Base-by-base conservation (phyloP, 768 basidiomycete species). In the Suillus clintonianus region DNA sequence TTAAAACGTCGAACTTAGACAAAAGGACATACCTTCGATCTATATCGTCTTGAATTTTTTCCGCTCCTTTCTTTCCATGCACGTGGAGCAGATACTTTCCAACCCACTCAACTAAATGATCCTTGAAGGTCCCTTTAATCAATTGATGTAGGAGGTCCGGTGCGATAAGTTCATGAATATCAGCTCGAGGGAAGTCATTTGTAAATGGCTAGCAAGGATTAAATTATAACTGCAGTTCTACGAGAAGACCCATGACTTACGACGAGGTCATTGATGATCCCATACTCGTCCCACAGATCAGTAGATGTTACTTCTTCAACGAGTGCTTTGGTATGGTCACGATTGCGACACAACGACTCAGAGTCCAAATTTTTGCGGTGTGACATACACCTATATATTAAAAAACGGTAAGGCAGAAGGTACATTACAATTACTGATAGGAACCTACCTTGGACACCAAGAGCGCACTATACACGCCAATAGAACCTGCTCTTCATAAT, bases 401-500 rank as follows among this genome's bases (percentile, higher is more conserved):
- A n/a, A n/a, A n/a, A 17, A 7, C 6, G 3, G 45, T 36, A 27
- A 7, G 58, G 5, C 4, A 19, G 17, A 42, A 17, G 41, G n/a
- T n/a, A 42, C 8, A 2, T 36, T 39, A 7, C 15, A 17, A 39
- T 22, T 36, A 57, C 57, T 42, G 15, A n/a, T 17, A 42, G 17
- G 17, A n/a, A 43, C 65, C 11, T 68, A 80, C 79, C 65, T 66
- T 11, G 76, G 61, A 64, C 79, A 81, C 79, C 79, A 80, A 1
- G 65, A 65, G 45, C 72, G 69, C 1, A 80, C 71, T 37, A 78
- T 67, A 34, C 77, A 71, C 1, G 74, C 69, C 0, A 79, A 61
- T 0, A 77, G 56, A 0, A 64, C 73, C 61, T 81, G 80, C 62
- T 82, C 78, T 0, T 76, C 77, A 59, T 81, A 81, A 60, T 81